Base-by-base conservation (phyloP, 352 stramenopile species). In the Phytophthora pseudosyringae region DNA sequence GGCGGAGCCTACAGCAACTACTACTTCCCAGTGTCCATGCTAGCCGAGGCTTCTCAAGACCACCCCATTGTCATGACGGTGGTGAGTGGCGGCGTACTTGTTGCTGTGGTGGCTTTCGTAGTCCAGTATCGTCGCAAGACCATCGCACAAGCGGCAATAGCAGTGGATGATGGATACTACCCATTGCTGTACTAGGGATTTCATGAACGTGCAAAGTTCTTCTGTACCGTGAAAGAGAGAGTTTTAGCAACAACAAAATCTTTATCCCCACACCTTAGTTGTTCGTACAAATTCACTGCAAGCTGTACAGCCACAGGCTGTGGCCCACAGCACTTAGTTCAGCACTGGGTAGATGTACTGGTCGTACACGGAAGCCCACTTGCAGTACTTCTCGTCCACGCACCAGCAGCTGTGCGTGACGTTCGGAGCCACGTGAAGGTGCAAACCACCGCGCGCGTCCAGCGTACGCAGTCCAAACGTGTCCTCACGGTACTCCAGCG, bases 171-270 rank as follows among this genome's bases (percentile, higher is more conserved):
- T 32, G 66, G 64, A 18, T 86, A 86, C 64, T 80, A 78, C 26
- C 76, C 73, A 15, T 62, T 90, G 29, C 48, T 90, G 46, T 50
- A 74, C 46, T 88, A 78, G 26, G 39, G 21, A 21, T 2, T 45
- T 44, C 21, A 21, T 21, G 21, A 21, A 21, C 21, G 21, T n/a
- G 21, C 21, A 21, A 21, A 21, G 21, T 21, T 21, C 21, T 21
- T 21, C 21, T 21, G 1, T 21, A 21, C 21, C 21, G 21, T 21
- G 21, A 21, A 21, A 21, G 21, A 21, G 21, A 21, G 21, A 21
- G 21, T 1, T 21, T 21, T 21, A 21, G 21, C 21, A 21, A 21
- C 21, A 21, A 12, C 31, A 35, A 7, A 35, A 35, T 35, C 31
- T 35, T 12, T 9, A 1, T 35, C 31, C 11, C 1, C 1, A 35